A percentile compares a stretch with the other conserved stretches of the same genome.
Evolutionary conservation across 345 rosid genomes (phyloP).

Genomic region (Bruguiera sexangula): DNA sequence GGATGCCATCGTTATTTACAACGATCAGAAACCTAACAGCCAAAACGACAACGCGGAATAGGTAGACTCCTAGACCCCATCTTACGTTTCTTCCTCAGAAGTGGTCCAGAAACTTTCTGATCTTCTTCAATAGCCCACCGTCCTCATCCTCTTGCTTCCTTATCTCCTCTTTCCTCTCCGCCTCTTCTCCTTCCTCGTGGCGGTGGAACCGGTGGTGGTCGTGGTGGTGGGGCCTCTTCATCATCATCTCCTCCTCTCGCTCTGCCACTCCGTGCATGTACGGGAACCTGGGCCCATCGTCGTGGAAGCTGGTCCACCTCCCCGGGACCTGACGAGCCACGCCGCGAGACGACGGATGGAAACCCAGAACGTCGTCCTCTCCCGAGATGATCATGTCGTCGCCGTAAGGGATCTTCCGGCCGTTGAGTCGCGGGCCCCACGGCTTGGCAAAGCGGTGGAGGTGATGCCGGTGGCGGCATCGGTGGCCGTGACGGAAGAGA

Average conservation of each 20-base stretch:
- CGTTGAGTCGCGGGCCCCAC: conserved; percentile 18
- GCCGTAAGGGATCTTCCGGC: conserved; percentile 23
- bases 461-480: conserved; percentile 31
- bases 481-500: conserved; percentile 28
- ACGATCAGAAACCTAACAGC: not conserved
- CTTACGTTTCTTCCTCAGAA: conserved; percentile 21
- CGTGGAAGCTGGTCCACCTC: conserved; percentile 31
- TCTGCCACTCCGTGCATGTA: conserved; percentile 11
- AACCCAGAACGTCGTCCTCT: not conserved
- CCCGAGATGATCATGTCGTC: conserved; percentile 35
- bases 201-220: conserved; percentile 18
- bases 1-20: conserved; percentile 2
- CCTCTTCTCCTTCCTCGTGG: conserved; percentile 17
- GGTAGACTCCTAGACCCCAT: not conserved
- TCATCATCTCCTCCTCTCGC: too few species aligned
- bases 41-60: not conserved
- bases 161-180: conserved; percentile 8
- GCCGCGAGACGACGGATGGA: conserved; percentile 7
- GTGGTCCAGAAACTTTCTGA: conserved; percentile 45
- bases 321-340: conserved; percentile 11
- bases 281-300: conserved; percentile 20
- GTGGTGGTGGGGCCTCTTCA: conserved; percentile 9
- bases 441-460: conserved; percentile 16
- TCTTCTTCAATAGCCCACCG: conserved; percentile 26
- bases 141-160: conserved; percentile 1